Conservation (phyloP, 1,139 yeast species). For the Zygoascus hellenicus region DNA sequence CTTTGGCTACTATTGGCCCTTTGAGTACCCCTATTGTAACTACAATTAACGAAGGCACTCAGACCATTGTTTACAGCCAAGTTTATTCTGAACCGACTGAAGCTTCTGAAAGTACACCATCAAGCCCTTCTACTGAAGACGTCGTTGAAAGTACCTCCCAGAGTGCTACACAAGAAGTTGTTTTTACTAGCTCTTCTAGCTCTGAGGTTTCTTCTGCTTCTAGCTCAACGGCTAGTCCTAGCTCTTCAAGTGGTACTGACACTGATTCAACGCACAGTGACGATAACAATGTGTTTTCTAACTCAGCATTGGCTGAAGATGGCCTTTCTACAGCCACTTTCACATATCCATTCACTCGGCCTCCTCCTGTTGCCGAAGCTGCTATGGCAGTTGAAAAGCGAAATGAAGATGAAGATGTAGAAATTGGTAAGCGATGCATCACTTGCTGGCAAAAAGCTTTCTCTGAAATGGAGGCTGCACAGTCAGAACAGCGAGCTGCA, state of each 20-base stretch:
- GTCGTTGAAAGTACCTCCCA: too few species aligned
- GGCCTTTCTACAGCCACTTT: slow-evolving; percentile 4
- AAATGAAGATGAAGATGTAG: background rate
- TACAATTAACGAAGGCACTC: slow-evolving; percentile 3
- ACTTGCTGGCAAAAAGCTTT: slow-evolving; percentile 4
- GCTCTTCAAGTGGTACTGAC: background rate
- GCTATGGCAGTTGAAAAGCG: slow-evolving; percentile 1
- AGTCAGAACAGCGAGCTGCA: background rate
- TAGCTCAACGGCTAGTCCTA: background rate
- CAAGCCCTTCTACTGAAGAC: background rate
- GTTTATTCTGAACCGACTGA: background rate
- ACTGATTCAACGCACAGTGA: background rate
- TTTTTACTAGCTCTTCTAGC: background rate
- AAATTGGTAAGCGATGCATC: slow-evolving; percentile 1
- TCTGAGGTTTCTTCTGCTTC: background rate
- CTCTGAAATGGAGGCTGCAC: background rate
- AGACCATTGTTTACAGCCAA: slow-evolving; percentile 3
- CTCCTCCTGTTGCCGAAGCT: slow-evolving; percentile 7
- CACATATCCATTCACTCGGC: slow-evolving; percentile 1
- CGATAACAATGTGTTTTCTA: background rate
- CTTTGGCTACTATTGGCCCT: slow-evolving; percentile 2
- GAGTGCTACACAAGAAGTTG: too few species aligned
- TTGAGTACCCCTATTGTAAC: slow-evolving; percentile 3
- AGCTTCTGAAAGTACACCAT: background rate
- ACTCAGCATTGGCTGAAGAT: background rate